These are phyloP conservation scores for Coprinopsis cinerea DNA, from an alignment of 768 basidiomycete genomes.

Conservation along the genomic window DNA sequence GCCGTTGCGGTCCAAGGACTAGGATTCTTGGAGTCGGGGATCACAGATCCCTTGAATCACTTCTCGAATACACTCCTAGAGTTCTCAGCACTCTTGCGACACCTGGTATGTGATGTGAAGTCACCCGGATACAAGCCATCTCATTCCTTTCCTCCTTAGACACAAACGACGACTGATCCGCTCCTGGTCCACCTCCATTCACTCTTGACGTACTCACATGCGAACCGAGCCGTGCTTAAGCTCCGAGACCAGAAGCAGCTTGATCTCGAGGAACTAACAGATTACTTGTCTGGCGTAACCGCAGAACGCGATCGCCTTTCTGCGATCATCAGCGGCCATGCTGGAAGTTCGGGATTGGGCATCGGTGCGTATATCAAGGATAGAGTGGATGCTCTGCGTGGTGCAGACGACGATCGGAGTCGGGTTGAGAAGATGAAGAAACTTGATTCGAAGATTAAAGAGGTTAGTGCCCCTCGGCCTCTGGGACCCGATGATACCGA, in stretches of 20 bases:
- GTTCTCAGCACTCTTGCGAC: slow-evolving; percentile 85
- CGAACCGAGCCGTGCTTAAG: slow-evolving; percentile 90
- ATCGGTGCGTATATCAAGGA: slow-evolving; percentile 88
- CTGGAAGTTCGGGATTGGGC: slow-evolving; percentile 78
- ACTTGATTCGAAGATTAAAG: slow-evolving; percentile 91
- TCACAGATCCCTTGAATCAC: slow-evolving; percentile 94
- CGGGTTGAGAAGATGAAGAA: slow-evolving; percentile 92
- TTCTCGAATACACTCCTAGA: slow-evolving; percentile 95
- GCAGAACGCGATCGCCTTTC: slow-evolving; percentile 89
- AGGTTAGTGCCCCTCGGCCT: slow-evolving; percentile 50
- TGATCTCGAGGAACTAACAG: slow-evolving; percentile 95
- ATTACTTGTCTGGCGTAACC: slow-evolving; percentile 90
- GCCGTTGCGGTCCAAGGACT: slow-evolving; percentile 95
- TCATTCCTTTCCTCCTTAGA: slow-evolving; percentile 42
- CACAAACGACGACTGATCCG: slow-evolving; percentile 87
- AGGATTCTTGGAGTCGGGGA: slow-evolving; percentile 96
- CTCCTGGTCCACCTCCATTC: slow-evolving; percentile 89
- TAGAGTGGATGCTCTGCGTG: slow-evolving; percentile 84
- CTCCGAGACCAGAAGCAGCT: slow-evolving; percentile 97
- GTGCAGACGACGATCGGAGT: slow-evolving; percentile 89
- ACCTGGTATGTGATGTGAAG: slow-evolving; percentile 51
- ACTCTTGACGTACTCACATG: slow-evolving; percentile 87
- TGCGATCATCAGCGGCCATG: slow-evolving; percentile 84
- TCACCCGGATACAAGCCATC: not conserved
- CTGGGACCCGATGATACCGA: not conserved